A percentile compares a stretch with the other conserved stretches of the same genome.
Conservation (phyloP, 768 basidiomycete species). For the Pilatotrama ljubarskyi region DNA sequence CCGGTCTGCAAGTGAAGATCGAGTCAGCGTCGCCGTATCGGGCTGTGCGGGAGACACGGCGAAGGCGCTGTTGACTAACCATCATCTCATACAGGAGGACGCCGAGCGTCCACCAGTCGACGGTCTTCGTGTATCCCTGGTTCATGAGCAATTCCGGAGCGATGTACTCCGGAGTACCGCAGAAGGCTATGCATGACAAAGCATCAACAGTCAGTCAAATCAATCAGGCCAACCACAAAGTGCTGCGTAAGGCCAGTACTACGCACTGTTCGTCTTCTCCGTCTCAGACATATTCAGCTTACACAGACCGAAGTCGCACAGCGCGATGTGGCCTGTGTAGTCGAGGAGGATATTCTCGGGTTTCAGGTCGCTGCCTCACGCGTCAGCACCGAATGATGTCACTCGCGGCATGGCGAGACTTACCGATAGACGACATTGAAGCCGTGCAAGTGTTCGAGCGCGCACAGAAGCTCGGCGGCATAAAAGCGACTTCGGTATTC, state of each 20-base stretch:
- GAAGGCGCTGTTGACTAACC: constrained; percentile 42
- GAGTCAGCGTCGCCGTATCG: too few relatives aligned
- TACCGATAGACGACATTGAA: constrained; percentile 99
- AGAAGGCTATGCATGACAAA: constrained; percentile 66
- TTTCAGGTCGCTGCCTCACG: constrained; percentile 74
- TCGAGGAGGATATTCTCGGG: constrained; percentile 98
- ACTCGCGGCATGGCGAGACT: constrained; percentile 22
- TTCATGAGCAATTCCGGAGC: constrained; percentile 96
- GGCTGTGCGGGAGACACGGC: background rate
- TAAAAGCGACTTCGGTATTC: constrained; percentile 94
- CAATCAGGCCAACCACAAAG: background rate
- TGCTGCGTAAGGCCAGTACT: constrained; percentile 27
- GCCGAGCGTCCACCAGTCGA: constrained; percentile 99
- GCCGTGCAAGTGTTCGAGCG: constrained; percentile 92
- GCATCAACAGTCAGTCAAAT: constrained; percentile 15
- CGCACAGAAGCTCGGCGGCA: constrained; percentile 94
- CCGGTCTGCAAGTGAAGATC: constrained; percentile 60
- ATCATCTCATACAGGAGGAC: constrained; percentile 98
- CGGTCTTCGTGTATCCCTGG: constrained; percentile 96
- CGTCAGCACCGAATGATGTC: background rate
- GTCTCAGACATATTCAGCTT: constrained; percentile 97
- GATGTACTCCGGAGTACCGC: constrained; percentile 98
- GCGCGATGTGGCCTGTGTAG: constrained; percentile 95
- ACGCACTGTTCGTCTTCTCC: constrained; percentile 93
- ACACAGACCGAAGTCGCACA: constrained; percentile 98